These are phyloP conservation scores for Phytopythium litorale DNA, from an alignment of 352 stramenopile genomes.

Conservation along the genomic window DNA sequence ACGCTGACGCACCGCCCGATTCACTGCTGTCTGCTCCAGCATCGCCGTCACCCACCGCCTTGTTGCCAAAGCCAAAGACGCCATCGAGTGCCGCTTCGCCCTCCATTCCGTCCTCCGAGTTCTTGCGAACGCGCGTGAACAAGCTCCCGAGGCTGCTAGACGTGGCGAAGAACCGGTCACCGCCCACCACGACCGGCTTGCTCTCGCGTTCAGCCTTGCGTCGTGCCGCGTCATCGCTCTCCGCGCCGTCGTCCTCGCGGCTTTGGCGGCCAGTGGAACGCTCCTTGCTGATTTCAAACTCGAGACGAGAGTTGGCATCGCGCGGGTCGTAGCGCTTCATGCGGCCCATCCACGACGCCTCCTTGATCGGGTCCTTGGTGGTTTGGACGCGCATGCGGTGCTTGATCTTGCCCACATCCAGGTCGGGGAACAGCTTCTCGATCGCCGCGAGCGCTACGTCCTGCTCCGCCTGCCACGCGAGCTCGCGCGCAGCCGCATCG, in stretches of 20 bases:
- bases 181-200: slow-evolving; percentile 50
- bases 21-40: slow-evolving; percentile 1
- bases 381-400: slow-evolving; percentile 35
- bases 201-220: slow-evolving; percentile 26
- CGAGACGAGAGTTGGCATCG: slow-evolving; percentile 25
- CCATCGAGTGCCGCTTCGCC: slow-evolving; percentile 75
- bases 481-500: slow-evolving; percentile 25
- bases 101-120: slow-evolving; percentile 75
- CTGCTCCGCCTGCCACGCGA: slow-evolving; percentile 49
- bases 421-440: slow-evolving; percentile 54
- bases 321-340: slow-evolving; percentile 68
- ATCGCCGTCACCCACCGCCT: slow-evolving; percentile 6
- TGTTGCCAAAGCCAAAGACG: slow-evolving; percentile 32
- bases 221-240: slow-evolving; percentile 8
- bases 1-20: slow-evolving; percentile 19
- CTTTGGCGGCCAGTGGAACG: slow-evolving; percentile 13
- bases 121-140: slow-evolving; percentile 76
- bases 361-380: slow-evolving; percentile 60
- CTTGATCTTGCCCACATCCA: slow-evolving; percentile 66
- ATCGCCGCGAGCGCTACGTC: slow-evolving; percentile 50
- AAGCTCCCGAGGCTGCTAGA: slow-evolving; percentile 51
- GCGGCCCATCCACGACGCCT: slow-evolving; percentile 78
- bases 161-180: slow-evolving; percentile 71
- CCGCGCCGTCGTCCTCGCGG: slow-evolving; percentile 18
- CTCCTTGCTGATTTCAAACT: slow-evolving; percentile 51